phyloP scores from a whole-genome alignment of 108 stramenopile genomes.

The Mediolabrus comicus region DNA sequence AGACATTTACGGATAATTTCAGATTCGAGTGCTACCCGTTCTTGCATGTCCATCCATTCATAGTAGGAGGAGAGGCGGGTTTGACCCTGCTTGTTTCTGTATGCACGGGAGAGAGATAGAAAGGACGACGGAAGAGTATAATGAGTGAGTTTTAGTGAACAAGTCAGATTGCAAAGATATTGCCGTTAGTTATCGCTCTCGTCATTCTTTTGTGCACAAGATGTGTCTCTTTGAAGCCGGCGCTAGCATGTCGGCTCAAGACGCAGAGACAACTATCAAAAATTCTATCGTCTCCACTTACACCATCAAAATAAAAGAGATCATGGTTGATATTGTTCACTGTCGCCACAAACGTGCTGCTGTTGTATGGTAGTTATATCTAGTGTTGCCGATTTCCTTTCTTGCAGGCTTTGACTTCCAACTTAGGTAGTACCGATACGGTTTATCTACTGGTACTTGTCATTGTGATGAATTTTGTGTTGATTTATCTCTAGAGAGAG shows the following conservation, averaged over 20 bases:
- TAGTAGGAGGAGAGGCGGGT: constrained; percentile 94
- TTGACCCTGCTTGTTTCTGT: constrained; percentile 93
- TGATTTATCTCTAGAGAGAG: too few species aligned
- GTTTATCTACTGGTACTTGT: too few species aligned
- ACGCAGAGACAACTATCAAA: too few species aligned
- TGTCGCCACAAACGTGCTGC: too few species aligned
- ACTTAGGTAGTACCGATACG: too few species aligned
- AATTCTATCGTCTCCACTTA: too few species aligned
- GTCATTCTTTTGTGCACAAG: not conserved
- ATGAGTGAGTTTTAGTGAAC: not conserved
- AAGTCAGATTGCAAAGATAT: not conserved
- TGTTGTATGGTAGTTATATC: not conserved
- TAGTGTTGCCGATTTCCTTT: too few species aligned
- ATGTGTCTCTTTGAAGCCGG: not conserved
- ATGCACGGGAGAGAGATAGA: too few species aligned
- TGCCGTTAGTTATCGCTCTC: not conserved
- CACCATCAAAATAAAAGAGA: constrained; percentile 10
- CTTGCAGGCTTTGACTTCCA: too few species aligned
- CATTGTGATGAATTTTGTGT: too few species aligned
- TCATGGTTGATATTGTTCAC: not conserved
- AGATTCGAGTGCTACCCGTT: constrained; percentile 89
- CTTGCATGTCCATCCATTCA: constrained; percentile 89
- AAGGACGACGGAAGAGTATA: too few species aligned
- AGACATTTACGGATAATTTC: constrained; percentile 96
- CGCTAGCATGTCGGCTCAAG: too few species aligned